A percentile compares a stretch with the other conserved stretches of the same genome.
Conservation (phyloP, 345 rosid species). For the Viola odorata region DNA sequence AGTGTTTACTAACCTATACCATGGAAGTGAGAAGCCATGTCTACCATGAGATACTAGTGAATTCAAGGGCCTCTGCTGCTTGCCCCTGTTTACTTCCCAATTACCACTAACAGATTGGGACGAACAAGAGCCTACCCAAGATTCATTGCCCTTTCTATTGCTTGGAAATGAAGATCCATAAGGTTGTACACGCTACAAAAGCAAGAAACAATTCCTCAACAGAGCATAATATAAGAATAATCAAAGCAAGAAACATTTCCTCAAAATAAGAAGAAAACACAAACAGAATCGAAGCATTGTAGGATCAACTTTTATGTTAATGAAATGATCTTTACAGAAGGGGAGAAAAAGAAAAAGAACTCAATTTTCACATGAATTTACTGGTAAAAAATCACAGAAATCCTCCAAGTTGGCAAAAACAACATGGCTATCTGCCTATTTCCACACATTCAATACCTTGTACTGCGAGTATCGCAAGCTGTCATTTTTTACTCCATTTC, state of each 20-base stretch:
- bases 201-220: not conserved
- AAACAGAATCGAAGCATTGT: not conserved
- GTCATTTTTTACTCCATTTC: constrained; percentile 11
- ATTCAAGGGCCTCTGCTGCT: constrained; percentile 13
- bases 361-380: not conserved
- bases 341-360: too few relatives aligned
- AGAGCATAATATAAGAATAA: constrained; percentile 4
- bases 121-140: constrained; percentile 10
- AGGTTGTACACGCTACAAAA: constrained; percentile 22
- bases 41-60: constrained; percentile 31
- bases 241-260: not conserved
- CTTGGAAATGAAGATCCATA: constrained; percentile 21
- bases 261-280: not conserved
- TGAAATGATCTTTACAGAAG: too few relatives aligned
- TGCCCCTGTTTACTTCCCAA: constrained; percentile 21
- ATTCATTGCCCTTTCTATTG: constrained; percentile 17
- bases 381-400: not conserved
- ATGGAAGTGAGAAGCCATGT: constrained; percentile 38
- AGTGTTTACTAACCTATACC: constrained; percentile 50
- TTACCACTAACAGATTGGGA: constrained; percentile 16
- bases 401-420: not conserved
- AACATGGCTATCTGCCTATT: not conserved
- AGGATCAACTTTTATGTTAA: too few relatives aligned
- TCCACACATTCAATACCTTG: constrained; percentile 28
- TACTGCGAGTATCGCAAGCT: constrained; percentile 4